Conservation (phyloP, 805 yeast species). For the Sugiyamaella boreocaroliniensis region DNA sequence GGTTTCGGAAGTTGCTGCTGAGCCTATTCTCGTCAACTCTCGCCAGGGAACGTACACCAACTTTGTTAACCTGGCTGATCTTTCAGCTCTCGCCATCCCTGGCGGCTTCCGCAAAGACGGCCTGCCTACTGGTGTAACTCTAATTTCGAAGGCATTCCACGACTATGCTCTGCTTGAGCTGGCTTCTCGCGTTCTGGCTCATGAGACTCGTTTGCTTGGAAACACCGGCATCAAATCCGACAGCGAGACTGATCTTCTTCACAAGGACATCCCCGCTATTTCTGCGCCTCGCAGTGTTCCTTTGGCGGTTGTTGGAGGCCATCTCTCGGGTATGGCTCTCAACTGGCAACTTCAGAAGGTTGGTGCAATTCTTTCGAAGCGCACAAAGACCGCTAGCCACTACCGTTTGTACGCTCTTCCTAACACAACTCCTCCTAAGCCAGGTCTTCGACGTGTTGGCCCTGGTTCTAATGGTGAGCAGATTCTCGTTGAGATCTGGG, state of each 20-base stretch:
- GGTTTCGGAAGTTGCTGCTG: conserved; percentile 59
- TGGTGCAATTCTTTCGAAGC: conserved; percentile 60
- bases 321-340: conserved; percentile 76
- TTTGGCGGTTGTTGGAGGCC: conserved; percentile 96
- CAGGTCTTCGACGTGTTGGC: conserved; percentile 72
- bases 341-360: conserved; percentile 92
- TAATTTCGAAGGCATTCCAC: conserved; percentile 72
- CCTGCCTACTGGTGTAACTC: conserved; percentile 83
- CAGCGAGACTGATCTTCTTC: conserved; percentile 38
- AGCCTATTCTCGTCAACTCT: conserved; percentile 80
- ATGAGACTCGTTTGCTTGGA: conserved; percentile 53
- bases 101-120: conserved; percentile 85
- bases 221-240: conserved; percentile 36
- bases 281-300: conserved; percentile 41
- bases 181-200: conserved; percentile 61
- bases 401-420: conserved; percentile 82
- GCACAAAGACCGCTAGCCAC: conserved; percentile 61
- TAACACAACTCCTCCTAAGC: conserved; percentile 72
- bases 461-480: conserved; percentile 42
- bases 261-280: conserved; percentile 42
- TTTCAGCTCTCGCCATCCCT: conserved; percentile 88
- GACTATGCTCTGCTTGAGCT: conserved; percentile 85
- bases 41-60: conserved; percentile 97
- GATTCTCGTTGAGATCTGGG: conserved; percentile 75
- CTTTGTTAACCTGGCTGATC: conserved; percentile 88